Conservation (phyloP, 805 yeast species). For the Monosporozyma unispora region DNA sequence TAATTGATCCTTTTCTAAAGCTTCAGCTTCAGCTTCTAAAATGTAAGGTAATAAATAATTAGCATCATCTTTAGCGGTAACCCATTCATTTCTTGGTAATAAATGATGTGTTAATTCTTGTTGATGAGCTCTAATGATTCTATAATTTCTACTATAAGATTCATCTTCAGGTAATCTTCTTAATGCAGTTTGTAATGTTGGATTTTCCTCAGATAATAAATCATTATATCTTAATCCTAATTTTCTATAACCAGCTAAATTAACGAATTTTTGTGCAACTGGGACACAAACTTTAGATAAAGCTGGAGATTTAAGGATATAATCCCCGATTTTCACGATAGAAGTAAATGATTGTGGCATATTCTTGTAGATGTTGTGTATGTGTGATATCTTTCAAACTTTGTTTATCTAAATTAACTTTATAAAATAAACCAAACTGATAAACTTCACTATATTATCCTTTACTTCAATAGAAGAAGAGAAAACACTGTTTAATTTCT, state of each 20-base stretch:
- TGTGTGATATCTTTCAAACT: neutral
- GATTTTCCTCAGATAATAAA: constrained; percentile 78
- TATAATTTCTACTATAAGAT: constrained; percentile 82
- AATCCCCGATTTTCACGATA: constrained; percentile 66
- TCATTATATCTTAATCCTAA: constrained; percentile 90
- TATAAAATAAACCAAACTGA: too few relatives aligned
- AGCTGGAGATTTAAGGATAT: constrained; percentile 69
- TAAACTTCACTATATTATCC: too few relatives aligned
- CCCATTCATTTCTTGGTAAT: constrained; percentile 70
- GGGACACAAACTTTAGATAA: constrained; percentile 74
- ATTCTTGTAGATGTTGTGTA: neutral
- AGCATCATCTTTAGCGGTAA: constrained; percentile 69
- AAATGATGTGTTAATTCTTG: constrained; percentile 73
- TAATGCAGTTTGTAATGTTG: constrained; percentile 77
- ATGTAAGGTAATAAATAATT: constrained; percentile 83
- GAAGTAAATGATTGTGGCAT: constrained; percentile 49
- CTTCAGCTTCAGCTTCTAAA: constrained; percentile 90
- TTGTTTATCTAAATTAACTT: too few relatives aligned
- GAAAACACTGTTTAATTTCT: neutral
- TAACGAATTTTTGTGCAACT: constrained; percentile 61
- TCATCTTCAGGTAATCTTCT: constrained; percentile 78
- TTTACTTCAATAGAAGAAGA: too few relatives aligned
- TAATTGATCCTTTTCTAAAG: constrained; percentile 75
- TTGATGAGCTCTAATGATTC: constrained; percentile 90
- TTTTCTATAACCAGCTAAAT: constrained; percentile 86